Percentiles rank a stretch among this genome's conserved stretches.
These are phyloP conservation scores for Skeletonema costatum DNA, from an alignment of 108 stramenopile species.

Conservation along the genomic window DNA sequence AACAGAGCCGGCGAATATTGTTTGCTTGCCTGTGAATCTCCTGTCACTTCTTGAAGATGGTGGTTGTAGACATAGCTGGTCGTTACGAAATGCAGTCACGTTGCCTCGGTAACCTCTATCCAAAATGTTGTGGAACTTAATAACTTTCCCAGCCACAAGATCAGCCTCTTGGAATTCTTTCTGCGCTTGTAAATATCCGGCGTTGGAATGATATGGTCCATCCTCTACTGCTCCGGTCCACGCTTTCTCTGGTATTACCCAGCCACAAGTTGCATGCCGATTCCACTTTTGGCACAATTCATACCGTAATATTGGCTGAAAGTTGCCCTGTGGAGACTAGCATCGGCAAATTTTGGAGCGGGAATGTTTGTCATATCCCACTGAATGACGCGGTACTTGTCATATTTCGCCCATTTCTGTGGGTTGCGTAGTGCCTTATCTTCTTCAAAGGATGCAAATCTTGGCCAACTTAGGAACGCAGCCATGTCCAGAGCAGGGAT, in stretches of 20 bases:
- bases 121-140: constrained; percentile 10
- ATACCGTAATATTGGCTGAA: constrained; percentile 7
- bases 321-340: not conserved
- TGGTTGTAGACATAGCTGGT: constrained; percentile 10
- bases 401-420: not conserved
- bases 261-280: constrained; percentile 9
- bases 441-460: constrained; percentile 1
- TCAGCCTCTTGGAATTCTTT: constrained; percentile 12
- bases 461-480: not conserved
- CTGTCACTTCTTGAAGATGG: constrained; percentile 9
- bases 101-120: constrained; percentile 17
- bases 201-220: not conserved
- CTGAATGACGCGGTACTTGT: not conserved
- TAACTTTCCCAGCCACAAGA: constrained; percentile 2
- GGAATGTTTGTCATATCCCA: constrained; percentile 19
- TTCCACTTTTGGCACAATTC: constrained; percentile 1
- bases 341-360: not conserved
- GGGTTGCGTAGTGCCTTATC: not conserved
- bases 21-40: constrained; percentile 10
- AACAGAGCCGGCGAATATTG: not conserved
- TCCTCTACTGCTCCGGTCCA: constrained; percentile 6
- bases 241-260: not conserved
- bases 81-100: constrained; percentile 3
- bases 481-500: constrained; percentile 6
- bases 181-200: constrained; percentile 11